Evolutionary conservation across 1,139 yeast species (phyloP), one percentile per base, ranked within the genome.

Genomic region (Suhomyces panamericanus): DNA sequence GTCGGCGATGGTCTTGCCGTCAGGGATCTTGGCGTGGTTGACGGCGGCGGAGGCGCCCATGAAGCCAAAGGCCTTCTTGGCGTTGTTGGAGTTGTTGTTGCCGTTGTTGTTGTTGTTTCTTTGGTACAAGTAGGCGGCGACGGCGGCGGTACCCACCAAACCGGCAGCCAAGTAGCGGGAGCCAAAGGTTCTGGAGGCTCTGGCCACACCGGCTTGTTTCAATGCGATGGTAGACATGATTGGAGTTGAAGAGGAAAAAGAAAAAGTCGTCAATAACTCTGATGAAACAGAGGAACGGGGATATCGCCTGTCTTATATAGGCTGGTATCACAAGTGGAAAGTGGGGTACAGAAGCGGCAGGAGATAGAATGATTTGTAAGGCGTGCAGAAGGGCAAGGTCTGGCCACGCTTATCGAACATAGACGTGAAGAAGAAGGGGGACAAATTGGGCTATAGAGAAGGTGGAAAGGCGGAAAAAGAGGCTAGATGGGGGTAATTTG

Each of bases 1-100:
- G 52, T 86, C 89, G 13, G 71, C 71, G 42, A 57, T 64, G 6
- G 67, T 57, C 54, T 76, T 58, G 55, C 70, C 52, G 50, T 49
- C 34, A 9, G 54, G 52, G 39, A 49, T 35, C 2, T 38, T 48
- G 9, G 73, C 72, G 6, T 43, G 44, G 45, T 62, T 56, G 38
- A 58, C 48, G 32, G 54, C 41, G 14, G 59, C 58, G 24, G 63
- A 52, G 7, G 61, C 60, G 12, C 60, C 67, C 35, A 58, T 44
- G 33, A 50, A 48, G 17, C 42, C 40, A 13, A 24, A 30, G 32
- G 29, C 39, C 24, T 35, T 41, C 40, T 39, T 41, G 35, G 36
- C 42, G 34, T 44, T 38, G 44, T 41, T 47, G 53, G 32, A 39
- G 46, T 36, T 36, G 27, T 28, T 17, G 28, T 29, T 28, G 17